A percentile compares a stretch with the other conserved stretches of the same genome.
Evolutionary conservation across 2,329 filamentous ascomycete species (phyloP).

Genomic region (Colletotrichum endophyticum): DNA sequence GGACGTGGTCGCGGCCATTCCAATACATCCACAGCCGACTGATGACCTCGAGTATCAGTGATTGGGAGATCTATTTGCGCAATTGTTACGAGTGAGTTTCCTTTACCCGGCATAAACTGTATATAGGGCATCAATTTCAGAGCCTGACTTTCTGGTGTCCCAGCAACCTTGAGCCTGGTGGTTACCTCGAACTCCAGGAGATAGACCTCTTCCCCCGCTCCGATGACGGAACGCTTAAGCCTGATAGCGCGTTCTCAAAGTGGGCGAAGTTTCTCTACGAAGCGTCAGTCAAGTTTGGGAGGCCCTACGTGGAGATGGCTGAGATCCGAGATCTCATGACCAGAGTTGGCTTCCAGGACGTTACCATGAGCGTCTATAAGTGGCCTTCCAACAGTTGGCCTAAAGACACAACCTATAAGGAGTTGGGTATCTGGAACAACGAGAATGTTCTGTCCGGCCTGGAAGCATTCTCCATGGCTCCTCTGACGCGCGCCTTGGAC

Average conservation of each 20-base stretch:
- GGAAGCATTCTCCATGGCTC: neutral
- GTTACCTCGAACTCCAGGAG: neutral
- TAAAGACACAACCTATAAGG: neutral
- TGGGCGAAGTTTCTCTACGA: neutral
- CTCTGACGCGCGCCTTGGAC: accelerated
- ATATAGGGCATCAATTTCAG: no score
- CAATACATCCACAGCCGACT: neutral
- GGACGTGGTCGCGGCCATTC: neutral
- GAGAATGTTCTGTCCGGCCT: neutral
- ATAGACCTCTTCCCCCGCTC: neutral
- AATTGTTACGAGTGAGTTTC: neutral
- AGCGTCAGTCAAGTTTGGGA: neutral
- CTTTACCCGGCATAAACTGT: no score
- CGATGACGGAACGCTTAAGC: neutral
- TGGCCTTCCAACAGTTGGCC: neutral
- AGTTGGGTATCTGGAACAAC: neutral
- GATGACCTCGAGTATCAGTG: neutral
- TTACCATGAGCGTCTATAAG: neutral
- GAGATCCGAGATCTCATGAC: neutral
- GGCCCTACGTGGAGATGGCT: neutral
- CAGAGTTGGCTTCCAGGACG: neutral
- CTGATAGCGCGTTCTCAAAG: neutral
- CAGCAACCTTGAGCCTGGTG: neutral
- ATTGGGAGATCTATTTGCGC: neutral
- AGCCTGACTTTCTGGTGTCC: no score